A percentile compares a stretch with the other conserved stretches of the same genome.
These are phyloP conservation scores for Sclerotinia borealis DNA, from an alignment of 2,329 filamentous ascomycete genomes.

Conservation along the genomic window DNA sequence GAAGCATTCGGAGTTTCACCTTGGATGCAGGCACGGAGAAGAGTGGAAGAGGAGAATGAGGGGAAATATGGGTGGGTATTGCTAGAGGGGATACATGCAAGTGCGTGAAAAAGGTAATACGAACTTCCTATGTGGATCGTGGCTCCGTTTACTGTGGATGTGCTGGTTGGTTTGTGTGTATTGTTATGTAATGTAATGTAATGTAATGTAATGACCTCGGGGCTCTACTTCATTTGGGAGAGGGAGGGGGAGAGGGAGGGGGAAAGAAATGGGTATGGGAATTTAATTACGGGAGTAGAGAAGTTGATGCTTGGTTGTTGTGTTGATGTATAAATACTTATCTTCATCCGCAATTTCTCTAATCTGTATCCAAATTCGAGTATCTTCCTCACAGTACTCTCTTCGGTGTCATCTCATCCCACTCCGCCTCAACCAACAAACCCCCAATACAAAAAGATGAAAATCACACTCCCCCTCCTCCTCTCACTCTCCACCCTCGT, in stretches of 20 bases:
- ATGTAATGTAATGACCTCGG: not conserved
- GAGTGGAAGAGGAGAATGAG: not conserved
- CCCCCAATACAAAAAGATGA: not conserved
- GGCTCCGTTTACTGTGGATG: not conserved
- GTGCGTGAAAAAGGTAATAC: not conserved
- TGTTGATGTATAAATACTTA: not conserved
- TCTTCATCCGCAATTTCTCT: not conserved
- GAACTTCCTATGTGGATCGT: not conserved
- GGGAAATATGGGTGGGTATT: not conserved
- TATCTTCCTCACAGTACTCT: not conserved
- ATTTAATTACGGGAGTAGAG: not conserved
- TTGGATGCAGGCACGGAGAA: not conserved
- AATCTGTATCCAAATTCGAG: not conserved
- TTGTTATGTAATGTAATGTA: not conserved
- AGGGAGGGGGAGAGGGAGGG: not conserved
- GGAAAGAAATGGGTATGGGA: not conserved
- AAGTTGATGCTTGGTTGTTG: not conserved
- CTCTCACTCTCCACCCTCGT: not conserved
- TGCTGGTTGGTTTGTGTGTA: not conserved
- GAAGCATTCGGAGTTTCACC: not conserved
- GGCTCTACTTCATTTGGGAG: not conserved
- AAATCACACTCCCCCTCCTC: not conserved
- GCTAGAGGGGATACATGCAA: not conserved
- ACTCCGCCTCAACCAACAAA: not conserved
- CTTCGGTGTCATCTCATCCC: not conserved